Evolutionary conservation across 2,329 filamentous ascomycete species (phyloP), one percentile per base, ranked within the genome.

Genomic region (Juglanconis sp.): DNA sequence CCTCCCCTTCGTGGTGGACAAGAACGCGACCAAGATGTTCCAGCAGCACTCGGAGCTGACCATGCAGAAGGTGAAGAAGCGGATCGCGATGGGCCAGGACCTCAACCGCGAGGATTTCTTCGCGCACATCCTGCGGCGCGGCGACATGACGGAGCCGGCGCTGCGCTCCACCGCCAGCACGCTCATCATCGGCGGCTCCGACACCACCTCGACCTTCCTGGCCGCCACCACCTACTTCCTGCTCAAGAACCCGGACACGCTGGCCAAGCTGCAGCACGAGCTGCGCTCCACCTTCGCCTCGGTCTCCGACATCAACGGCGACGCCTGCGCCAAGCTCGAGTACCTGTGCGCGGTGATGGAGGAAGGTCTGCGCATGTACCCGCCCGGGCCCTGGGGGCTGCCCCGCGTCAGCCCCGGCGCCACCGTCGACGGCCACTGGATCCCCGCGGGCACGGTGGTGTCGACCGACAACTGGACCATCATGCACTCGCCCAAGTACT

Each of bases 341-440:
- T 65, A 64, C 49, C 53, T 65, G n/a, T 60, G 61, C 51, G 62
- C 53, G 10, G 61, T 62, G 24, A 58, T 62, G 17, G 50, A 63
- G 35, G 63, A 65, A 48, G 52, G 44, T 5, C 42, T 65, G 3
- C 51, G 63, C 8, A 7, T 65, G 9, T 65, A 61, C 61, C 63
- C 61, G 3, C 57, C 63, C 13, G 55, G 56, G 36, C 32, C 53
- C 1, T 13, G 17, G 4, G 30, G 24, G 8, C 17, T 42, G 5
- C 11, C 36, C 1, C 36, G 51, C 24, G 38, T 31, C 11, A 42
- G 35, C 17, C 51, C 51, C 15, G 51, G 51, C 5, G 51, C 51
- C 5, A 34, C 17, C 3, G 40, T 53, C 8, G 51, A 30, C 51
- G 51, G 51, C 36, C 36, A 42, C 40, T 53, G 30, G 17, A 32